These are phyloP conservation scores for Cardamine resedifolia DNA, from an alignment of 345 rosid species.

Conservation along the genomic window DNA sequence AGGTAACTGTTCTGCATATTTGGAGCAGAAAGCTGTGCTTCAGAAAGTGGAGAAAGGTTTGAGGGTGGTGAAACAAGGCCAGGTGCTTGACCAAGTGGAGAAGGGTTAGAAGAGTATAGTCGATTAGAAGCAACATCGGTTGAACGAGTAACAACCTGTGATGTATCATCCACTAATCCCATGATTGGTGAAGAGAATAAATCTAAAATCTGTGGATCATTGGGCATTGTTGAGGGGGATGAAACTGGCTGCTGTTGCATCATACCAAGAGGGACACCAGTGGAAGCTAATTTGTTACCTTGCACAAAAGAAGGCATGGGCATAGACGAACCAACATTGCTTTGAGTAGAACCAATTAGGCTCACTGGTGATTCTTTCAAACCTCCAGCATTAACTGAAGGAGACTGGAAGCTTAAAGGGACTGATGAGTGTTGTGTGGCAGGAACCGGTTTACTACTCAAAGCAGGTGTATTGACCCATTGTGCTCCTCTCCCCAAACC, in stretches of 20 bases:
- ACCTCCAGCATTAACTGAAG: constrained; percentile 16
- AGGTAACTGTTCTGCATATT: constrained; percentile 27
- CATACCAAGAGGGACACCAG: constrained; percentile 29
- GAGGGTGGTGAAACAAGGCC: constrained; percentile 25
- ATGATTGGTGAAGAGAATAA: constrained; percentile 34
- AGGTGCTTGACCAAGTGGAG: constrained; percentile 35
- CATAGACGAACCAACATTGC: constrained; percentile 12
- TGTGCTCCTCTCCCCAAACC: constrained; percentile 35
- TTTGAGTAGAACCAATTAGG: constrained; percentile 23
- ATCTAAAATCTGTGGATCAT: constrained; percentile 63
- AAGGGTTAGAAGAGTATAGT: constrained; percentile 21
- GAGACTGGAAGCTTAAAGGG: constrained; percentile 31
- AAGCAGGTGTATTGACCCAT: constrained; percentile 32
- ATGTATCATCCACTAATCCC: constrained; percentile 38
- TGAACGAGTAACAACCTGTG: constrained; percentile 35
- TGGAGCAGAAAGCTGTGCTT: constrained; percentile 21
- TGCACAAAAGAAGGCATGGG: constrained; percentile 36
- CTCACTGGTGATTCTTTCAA: constrained; percentile 22
- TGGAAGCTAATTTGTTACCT: constrained; percentile 17
- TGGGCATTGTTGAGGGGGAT: constrained; percentile 47
- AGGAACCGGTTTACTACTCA: constrained; percentile 23
- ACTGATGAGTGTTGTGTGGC: constrained; percentile 1
- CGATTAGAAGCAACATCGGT: constrained; percentile 5
- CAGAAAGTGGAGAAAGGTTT: constrained; percentile 8
- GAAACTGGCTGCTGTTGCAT: constrained; percentile 28